phyloP scores from a whole-genome alignment of 2,329 filamentous ascomycete genomes.

The Ophiostoma novo-ulmi region DNA sequence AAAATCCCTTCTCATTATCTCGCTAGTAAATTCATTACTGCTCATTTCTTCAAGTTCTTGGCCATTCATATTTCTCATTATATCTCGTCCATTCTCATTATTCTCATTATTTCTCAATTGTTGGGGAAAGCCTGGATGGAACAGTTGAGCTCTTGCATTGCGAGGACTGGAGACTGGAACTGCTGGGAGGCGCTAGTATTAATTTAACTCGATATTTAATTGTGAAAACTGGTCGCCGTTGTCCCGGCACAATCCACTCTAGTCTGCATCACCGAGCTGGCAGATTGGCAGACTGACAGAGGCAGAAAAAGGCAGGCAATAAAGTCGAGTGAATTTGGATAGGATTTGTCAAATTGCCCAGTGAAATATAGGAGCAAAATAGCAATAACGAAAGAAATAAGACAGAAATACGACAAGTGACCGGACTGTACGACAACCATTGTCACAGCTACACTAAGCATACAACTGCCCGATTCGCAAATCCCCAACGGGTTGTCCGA shows the following conservation, averaged over 20 bases:
- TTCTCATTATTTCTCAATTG: slow-evolving; percentile 20
- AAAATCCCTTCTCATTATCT: neutral
- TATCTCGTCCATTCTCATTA: neutral
- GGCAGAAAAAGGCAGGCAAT: neutral
- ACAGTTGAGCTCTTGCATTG: slow-evolving; percentile 7
- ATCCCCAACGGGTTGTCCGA: slow-evolving; percentile 25
- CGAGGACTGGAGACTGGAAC: slow-evolving; percentile 10
- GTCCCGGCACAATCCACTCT: slow-evolving; percentile 14
- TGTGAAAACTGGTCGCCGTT: slow-evolving; percentile 16
- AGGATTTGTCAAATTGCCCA: neutral
- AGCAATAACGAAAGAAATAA: neutral
- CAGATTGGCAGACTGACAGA: neutral
- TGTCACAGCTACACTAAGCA: neutral
- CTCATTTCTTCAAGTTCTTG: neutral
- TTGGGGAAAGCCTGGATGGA: slow-evolving; percentile 21
- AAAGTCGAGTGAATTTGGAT: neutral
- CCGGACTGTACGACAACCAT: neutral
- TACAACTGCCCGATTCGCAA: slow-evolving; percentile 12
- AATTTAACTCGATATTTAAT: neutral
- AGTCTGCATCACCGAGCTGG: neutral
- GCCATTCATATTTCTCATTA: neutral
- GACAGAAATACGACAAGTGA: neutral
- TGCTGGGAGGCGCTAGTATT: slow-evolving; percentile 12
- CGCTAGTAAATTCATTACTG: neutral
- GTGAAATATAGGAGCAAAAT: too few relatives aligned